Base-by-base conservation (phyloP, 768 basidiomycete species). In the Sporobolomyces roseus region DNA sequence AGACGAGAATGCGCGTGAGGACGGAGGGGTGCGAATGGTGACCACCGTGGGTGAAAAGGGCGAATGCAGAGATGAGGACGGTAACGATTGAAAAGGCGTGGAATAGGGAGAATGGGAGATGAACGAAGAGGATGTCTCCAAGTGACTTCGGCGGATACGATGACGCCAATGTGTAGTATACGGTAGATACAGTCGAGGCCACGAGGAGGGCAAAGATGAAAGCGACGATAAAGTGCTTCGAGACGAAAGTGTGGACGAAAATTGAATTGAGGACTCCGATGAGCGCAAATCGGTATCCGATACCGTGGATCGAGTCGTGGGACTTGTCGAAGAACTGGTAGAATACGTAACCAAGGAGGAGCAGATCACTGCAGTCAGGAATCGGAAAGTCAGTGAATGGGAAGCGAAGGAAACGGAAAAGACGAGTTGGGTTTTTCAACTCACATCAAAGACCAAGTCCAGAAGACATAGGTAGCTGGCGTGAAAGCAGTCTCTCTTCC, bases 61-160 rank as follows among this genome's bases (percentile, higher is more conserved):
- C 87, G 75, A 93, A 93, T 3, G 83, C 89, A 48, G 88, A 87
- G 72, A 93, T 79, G 75, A 93, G 78, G 65, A 92, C 85, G 60
- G 90, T 84, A 66, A 92, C 86, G 61, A 90, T 90, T 16, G 87
- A 48, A 49, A 66, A 66, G 2, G 92, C 93, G 76, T 96, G 92
- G 80, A 89, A 96, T 54, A 97, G 86, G 3, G 90, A 93, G 84
- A 98, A 97, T 3, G 96, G 96, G 23, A 96, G 86, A 79, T 97
- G 93, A 50, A 97, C 83, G 69, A 94, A 93, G 70, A 93, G 73
- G 59, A 68, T 32, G 49, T 72, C 74, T 27, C 82, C 82, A 50
- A 83, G 73, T 67, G 77, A 84, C 75, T 88, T 83, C 32, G 89
- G 80, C 32, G 83, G 78, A 78, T 92, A 86, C 70, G 86, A 84